Conservation (phyloP, 2,329 filamentous ascomycete species). For the Plectosphaerella sp. region DNA sequence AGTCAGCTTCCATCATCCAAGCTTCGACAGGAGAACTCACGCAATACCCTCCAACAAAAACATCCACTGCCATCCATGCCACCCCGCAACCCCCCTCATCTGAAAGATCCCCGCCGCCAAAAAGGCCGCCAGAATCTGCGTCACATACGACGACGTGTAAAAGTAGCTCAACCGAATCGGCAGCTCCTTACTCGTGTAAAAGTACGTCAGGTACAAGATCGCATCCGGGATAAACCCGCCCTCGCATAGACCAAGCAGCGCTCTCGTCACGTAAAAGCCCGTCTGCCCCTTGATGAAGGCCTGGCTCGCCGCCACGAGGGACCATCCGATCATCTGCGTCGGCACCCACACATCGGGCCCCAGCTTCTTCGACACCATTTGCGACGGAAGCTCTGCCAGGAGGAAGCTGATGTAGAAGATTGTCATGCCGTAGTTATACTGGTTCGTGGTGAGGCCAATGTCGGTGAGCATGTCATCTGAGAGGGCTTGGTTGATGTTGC, state of each 20-base stretch:
- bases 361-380: slow-evolving; percentile 43
- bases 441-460: slow-evolving; percentile 28
- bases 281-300: slow-evolving; percentile 20
- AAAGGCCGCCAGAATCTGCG: slow-evolving; percentile 45
- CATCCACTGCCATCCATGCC: slow-evolving; percentile 50
- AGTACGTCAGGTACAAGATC: slow-evolving; percentile 51
- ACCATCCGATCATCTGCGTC: slow-evolving; percentile 35
- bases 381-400: slow-evolving; percentile 49
- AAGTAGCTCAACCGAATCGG: slow-evolving; percentile 61
- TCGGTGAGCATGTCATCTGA: slow-evolving; percentile 26
- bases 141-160: slow-evolving; percentile 56
- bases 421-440: slow-evolving; percentile 43
- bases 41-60: slow-evolving; percentile 35
- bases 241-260: slow-evolving; percentile 42
- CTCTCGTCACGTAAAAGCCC: slow-evolving; percentile 25
- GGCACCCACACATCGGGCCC: slow-evolving; percentile 47
- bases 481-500: slow-evolving; percentile 28
- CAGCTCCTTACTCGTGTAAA: slow-evolving; percentile 61
- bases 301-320: slow-evolving; percentile 26
- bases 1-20: no score
- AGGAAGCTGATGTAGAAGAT: slow-evolving; percentile 45
- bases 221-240: slow-evolving; percentile 54
- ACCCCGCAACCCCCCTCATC: slow-evolving; percentile 40
- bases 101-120: slow-evolving; percentile 50
- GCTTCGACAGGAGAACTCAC: not conserved